Conservation (phyloP, 176 grass and related monocot species). For the Rhynchospora pubera region DNA sequence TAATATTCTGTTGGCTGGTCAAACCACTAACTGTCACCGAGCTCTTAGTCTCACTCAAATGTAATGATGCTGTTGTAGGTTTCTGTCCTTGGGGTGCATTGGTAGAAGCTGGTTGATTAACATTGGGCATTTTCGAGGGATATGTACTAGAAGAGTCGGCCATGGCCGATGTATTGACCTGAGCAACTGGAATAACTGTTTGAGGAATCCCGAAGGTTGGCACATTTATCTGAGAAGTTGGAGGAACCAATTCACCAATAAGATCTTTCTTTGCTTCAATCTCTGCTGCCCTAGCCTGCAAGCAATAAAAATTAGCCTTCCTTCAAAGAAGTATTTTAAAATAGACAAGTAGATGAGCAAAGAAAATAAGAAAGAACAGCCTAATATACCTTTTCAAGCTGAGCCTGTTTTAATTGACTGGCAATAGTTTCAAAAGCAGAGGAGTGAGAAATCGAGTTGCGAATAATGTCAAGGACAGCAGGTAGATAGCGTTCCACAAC, state of each 20-base stretch:
- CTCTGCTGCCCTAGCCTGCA: conserved; percentile 5
- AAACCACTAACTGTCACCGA: background rate
- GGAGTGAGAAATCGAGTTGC: conserved; percentile 46
- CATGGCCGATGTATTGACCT: conserved; percentile 18
- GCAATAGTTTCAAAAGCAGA: conserved; percentile 48
- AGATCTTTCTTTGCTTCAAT: conserved; percentile 12
- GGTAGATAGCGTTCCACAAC: conserved; percentile 54
- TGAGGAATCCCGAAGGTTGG: conserved; percentile 15
- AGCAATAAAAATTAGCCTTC: background rate
- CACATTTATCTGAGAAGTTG: conserved; percentile 13
- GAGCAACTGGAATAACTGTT: conserved; percentile 37
- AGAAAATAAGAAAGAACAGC: background rate
- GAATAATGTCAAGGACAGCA: conserved; percentile 36
- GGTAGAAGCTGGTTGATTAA: background rate
- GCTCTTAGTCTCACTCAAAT: conserved; percentile 11
- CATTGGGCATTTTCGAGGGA: conserved; percentile 9
- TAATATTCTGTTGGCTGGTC: conserved; percentile 30
- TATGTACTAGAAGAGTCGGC: conserved; percentile 21
- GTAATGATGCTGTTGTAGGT: background rate
- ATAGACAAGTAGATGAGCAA: background rate
- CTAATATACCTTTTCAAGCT: conserved; percentile 44
- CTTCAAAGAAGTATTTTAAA: background rate
- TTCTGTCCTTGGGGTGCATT: conserved; percentile 2
- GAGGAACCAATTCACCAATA: conserved; percentile 5
- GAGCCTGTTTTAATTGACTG: conserved; percentile 59